Evolutionary conservation across 257 asterid species (phyloP), one percentile per base, ranked within the genome.

Genomic region (Solanum ossicruentum): DNA sequence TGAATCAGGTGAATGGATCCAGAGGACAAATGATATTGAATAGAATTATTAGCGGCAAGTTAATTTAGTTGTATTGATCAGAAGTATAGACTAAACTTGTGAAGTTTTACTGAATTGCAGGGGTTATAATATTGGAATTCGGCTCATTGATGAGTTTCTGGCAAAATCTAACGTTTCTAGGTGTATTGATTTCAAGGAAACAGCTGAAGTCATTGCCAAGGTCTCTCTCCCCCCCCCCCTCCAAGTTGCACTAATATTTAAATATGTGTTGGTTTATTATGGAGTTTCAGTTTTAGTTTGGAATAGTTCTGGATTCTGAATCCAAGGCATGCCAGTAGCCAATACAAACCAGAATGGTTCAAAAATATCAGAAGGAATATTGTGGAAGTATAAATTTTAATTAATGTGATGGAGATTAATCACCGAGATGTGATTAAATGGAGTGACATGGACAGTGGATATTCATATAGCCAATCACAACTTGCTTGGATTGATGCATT

Each of bases 171-270:
- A 92, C 81, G 98, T 95, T 32, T 89, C 98, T 36, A 93, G 97
- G 84, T 95, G 98, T 82, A 98, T 93, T 69, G 98, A 95, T 91
- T 96, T 96, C 88, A 95, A 89, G 86, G 99, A 97, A 91, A 97
- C 99, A 3, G 98, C 99, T 87, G 99, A 95, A 84, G 97, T 92
- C 88, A 95, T 95, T 87, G 99, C 99, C 39, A 96, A 96, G 98
- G 98, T 95, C 23, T 84, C 57, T 83, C 36, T 36, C 3, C 55
- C 39, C 36, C 32, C 3, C 54, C 15, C 32, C n/a, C 70, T 52
- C 70, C 70, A 49, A 49, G n/a, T 49, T 75, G 43, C 45, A 75
- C 49, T 23, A 49, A 49, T 18, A 75, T 75, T 75, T 47, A 21
- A 72, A 3, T 49, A 21, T 45, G 39, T 49, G 58, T 73, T 73